Base-by-base conservation (phyloP, 805 yeast species). In the Lipomyces oligophaga region DNA sequence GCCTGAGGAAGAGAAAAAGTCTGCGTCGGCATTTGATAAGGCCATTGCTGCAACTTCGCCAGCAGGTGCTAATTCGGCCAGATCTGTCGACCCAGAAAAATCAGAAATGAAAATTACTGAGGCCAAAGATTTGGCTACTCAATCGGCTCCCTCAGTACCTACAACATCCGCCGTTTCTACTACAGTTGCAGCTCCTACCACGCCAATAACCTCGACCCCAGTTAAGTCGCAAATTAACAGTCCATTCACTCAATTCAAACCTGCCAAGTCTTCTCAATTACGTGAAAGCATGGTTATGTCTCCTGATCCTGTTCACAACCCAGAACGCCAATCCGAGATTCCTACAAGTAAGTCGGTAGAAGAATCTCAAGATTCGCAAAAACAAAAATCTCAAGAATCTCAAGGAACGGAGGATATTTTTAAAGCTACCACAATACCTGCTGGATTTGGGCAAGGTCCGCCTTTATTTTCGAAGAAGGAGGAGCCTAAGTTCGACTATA, bases 41-140 rank as follows among this genome's bases (percentile, higher is more conserved):
- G 49, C 50, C 10, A 35, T 52, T n/a, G 47, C 54, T 3, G 44
- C 49, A 13, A 50, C 49, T n/a, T 44, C 49, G 1, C 50, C 56
- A 11, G n/a, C n/a, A n/a, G n/a, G n/a, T n/a, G n/a, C n/a, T n/a
- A n/a, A n/a, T n/a, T n/a, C n/a, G n/a, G n/a, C n/a, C n/a, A n/a
- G n/a, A n/a, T n/a, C n/a, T n/a, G n/a, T n/a, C n/a, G n/a, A n/a
- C n/a, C n/a, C n/a, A n/a, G n/a, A n/a, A n/a, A n/a, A n/a, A n/a
- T n/a, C n/a, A n/a, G n/a, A n/a, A n/a, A 15, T n/a, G 2, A 38
- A 21, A 28, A 15, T 13, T 3, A 22, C 34, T 16, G 28, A 8
- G 10, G 8, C 43, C 10, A 15, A 3, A 18, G 26, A 22, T 5
- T 36, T 42, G 15, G 10, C 33, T 13, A 10, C 33, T 25, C 34